Base-by-base conservation (phyloP, 345 rosid genomes). In the Lumnitzera racemosa region DNA sequence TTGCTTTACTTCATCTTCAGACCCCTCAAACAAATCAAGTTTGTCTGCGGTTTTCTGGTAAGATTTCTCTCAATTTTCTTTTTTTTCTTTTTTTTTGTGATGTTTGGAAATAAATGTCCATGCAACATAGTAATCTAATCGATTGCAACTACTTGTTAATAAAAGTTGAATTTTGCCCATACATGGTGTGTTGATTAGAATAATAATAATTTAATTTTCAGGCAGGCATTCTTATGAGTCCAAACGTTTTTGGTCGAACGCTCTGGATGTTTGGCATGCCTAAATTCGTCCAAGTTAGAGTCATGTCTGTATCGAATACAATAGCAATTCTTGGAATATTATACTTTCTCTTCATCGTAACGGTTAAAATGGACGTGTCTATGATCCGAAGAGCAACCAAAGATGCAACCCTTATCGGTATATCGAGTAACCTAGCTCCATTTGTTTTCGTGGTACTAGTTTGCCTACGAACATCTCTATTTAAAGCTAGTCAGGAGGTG, bases 151-250 rank as follows among this genome's bases (percentile, higher is more conserved):
- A 5, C 1, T 27, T 20, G 31, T 27, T 27, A 27, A 27, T 1
- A 27, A 5, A 27, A 27, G 31, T 27, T 27, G 31, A 27, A 27
- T 27, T 27, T 20, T 27, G 1, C 31, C 31, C 3, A 27, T 27
- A 20, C 20, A 20, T 20, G 20, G 20, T 27, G 31, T 20, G 31
- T 36, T 36, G 7, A 27, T 27, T 36, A 36, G 9, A 36, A 36
- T 4, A 36, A 20, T 20, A 20, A 20, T 20, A 20, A 7, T 36
- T 5, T 7, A 7, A 36, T 4, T 49, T 53, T 9, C 58, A 70
- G 78, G 56, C 43, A 23, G 81, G 73, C 24, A 49, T 70, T 5
- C 25, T 64, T 12, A 24, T 76, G 49, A 76, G 78, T 36, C 81
- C 76, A 0, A 57, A 65, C 0, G 68, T 58, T 23, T 48, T 78